phyloP scores from a whole-genome alignment of 2,329 filamentous ascomycete species.

The Arthrobotrys sphaeroides region DNA sequence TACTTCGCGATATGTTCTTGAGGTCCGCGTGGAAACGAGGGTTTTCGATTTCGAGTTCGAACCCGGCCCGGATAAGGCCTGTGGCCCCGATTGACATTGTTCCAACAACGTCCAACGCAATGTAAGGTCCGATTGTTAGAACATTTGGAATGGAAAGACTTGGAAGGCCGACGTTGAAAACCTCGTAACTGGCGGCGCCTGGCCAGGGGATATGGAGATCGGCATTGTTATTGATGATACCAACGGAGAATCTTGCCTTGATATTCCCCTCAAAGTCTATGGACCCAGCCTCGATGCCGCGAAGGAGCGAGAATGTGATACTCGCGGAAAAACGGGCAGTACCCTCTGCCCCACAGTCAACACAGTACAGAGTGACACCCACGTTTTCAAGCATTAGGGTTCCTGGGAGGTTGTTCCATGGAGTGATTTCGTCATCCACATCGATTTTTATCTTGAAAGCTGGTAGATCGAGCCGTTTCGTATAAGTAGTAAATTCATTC shows the following conservation, averaged over 20 bases:
- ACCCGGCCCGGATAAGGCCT: slow-evolving; percentile 37
- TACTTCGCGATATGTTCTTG: slow-evolving; percentile 22
- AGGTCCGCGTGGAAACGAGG: slow-evolving; percentile 38
- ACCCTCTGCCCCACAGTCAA: slow-evolving; percentile 41
- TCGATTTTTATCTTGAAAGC: slow-evolving; percentile 31
- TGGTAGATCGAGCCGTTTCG: slow-evolving; percentile 11
- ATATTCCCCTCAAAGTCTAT: slow-evolving; percentile 51
- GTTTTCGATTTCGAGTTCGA: slow-evolving; percentile 41
- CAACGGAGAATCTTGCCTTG: slow-evolving; percentile 33
- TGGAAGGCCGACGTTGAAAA: slow-evolving; percentile 43
- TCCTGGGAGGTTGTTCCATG: slow-evolving; percentile 28
- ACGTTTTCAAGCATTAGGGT: slow-evolving; percentile 11
- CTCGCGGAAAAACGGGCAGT: slow-evolving; percentile 33
- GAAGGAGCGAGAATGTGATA: slow-evolving; percentile 36
- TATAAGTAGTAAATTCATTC: slow-evolving; percentile 39
- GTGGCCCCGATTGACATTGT: slow-evolving; percentile 27
- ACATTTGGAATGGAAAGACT: slow-evolving; percentile 41
- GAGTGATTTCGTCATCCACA: slow-evolving; percentile 23
- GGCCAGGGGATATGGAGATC: slow-evolving; percentile 22
- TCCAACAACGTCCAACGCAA: slow-evolving; percentile 40
- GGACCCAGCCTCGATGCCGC: slow-evolving; percentile 39
- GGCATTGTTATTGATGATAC: slow-evolving; percentile 35
- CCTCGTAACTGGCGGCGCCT: slow-evolving; percentile 10
- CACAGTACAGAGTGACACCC: slow-evolving; percentile 39
- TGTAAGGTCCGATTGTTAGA: slow-evolving; percentile 40